Evolutionary conservation across 83 land plant genomes (phyloP), one percentile per base, ranked within the genome.

Genomic region (Larix sibirica): DNA sequence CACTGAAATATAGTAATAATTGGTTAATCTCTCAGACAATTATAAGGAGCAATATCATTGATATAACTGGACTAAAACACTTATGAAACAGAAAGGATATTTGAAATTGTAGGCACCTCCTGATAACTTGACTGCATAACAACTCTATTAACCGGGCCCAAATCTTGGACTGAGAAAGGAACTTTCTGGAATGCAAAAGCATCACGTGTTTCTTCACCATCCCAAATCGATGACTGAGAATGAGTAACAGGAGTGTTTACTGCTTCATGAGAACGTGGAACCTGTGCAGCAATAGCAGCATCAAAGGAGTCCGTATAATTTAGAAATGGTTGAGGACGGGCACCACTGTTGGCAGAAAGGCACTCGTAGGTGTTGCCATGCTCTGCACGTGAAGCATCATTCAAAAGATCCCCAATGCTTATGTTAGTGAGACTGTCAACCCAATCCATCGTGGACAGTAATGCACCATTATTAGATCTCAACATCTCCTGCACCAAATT

Each of bases 141-240:
- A 83, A 74, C 63, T 38, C 31, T 31, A 4, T 12, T 28, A 16
- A 85, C n/a, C 6, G 54, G 65, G 3, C 76, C 80, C n/a, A 31
- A 47, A 40, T 79, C 80, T 64, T 80, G 83, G 26, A 21, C 28
- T 44, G 50, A 12, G 83, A 77, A 40, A 44, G 82, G 58, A 56
- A 77, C 70, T 81, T 83, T 88, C 79, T 71, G 84, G 79, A 94
- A 94, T 47, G 89, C 87, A 84, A 94, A 94, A 23, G 83, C 97
- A 90, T 94, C 97, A 83, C 97, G 86, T 23, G 97, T 89, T 83
- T 92, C 97, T 67, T 94, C 97, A 79, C 88, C 94, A 83, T 91
- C 92, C 85, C 88, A 88, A 50, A 92, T 84, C 13, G 94, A 88
- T 65, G 84, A 40, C 18, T 67, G 77, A 23, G 81, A 21, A 4